phyloP scores from a whole-genome alignment of 352 stramenopile species.

The Phytopythium litorale region DNA sequence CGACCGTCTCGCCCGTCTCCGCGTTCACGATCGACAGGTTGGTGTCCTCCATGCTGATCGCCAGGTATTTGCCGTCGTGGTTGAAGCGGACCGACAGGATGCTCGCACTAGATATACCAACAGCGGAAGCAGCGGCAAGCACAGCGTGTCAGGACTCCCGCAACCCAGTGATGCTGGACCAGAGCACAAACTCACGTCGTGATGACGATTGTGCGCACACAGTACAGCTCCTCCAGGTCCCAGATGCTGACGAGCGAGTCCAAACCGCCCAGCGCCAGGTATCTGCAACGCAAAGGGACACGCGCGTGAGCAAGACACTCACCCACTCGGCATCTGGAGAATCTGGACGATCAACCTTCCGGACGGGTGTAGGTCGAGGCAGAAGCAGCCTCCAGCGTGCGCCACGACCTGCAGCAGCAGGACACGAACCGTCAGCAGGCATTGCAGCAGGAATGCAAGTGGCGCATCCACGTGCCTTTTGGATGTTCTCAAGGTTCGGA shows the following conservation, averaged over 20 bases:
- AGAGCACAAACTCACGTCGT: constrained; percentile 50
- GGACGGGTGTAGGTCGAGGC: constrained; percentile 72
- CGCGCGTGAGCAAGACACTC: not conserved
- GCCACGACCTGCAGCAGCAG: constrained; percentile 42
- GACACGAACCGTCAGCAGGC: constrained; percentile 3
- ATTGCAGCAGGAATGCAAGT: not conserved
- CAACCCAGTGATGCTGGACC: not conserved
- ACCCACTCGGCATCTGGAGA: not conserved
- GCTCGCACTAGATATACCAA: constrained; percentile 42
- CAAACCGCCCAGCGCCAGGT: constrained; percentile 68
- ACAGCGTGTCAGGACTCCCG: not conserved
- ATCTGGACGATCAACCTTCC: constrained; percentile 40
- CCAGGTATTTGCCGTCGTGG: constrained; percentile 66
- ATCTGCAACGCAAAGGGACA: constrained; percentile 28
- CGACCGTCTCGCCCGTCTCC: constrained; percentile 48
- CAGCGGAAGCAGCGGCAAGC: not conserved
- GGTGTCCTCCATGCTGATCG: constrained; percentile 75
- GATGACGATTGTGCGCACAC: constrained; percentile 75
- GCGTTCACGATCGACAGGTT: constrained; percentile 62
- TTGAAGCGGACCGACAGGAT: constrained; percentile 80
- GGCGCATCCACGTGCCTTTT: constrained; percentile 43
- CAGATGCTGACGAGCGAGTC: constrained; percentile 84
- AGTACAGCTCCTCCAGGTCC: constrained; percentile 86
- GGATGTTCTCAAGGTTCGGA: constrained; percentile 78
- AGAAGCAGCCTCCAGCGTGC: constrained; percentile 80